Evolutionary conservation across 2,329 filamentous ascomycete species (phyloP), one percentile per base, ranked within the genome.

Genomic region (Trichoderma sp.): DNA sequence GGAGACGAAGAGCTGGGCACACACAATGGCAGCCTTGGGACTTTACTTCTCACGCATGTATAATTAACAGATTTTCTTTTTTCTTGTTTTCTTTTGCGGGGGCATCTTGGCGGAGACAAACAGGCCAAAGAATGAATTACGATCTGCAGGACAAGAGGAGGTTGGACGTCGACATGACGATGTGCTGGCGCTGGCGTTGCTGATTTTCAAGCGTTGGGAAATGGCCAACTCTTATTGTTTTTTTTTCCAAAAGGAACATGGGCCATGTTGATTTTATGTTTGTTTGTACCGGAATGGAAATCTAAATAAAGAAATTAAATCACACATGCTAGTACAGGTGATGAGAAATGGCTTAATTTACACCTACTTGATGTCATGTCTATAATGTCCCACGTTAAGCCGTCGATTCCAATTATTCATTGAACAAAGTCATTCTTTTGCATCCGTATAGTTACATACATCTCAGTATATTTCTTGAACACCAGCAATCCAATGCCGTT

Each of bases 101-200:
- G 16, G 28, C 13, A 46, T 21, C 46, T 55, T 54, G 63, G 54
- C 63, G 18, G 52, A 64, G 32, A 49, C 51, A 43, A 30, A 34
- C 13, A 11, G 52, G 18, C n/a, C 39, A 58, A 61, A 64, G 59
- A 63, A 56, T 63, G 59, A 56, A 56, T 37, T 30, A 59, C 39
- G 54, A 59, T 49, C 52, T 68, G 59, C 46, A 28, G 43, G 59
- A 34, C 51, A 68, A 68, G 52, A 39, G 52, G 49, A 14, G 30
- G 39, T 49, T 63, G 24, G 39, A 30, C 46, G 59, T 60, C 56
- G 10, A 37, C 14, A 3, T 18, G 58, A 59, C 59, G 32, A 64
- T 64, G 24, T 52, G 52, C 46, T 51, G 66, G 66, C 59, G 66
- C 63, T 52, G 66, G 66, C 66, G 66, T 60, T 56, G 32, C 30